A percentile compares a stretch with the other conserved stretches of the same genome.
phyloP scores from a whole-genome alignment of 2,329 filamentous ascomycete genomes.

The Beauveria scarabaeidicola region DNA sequence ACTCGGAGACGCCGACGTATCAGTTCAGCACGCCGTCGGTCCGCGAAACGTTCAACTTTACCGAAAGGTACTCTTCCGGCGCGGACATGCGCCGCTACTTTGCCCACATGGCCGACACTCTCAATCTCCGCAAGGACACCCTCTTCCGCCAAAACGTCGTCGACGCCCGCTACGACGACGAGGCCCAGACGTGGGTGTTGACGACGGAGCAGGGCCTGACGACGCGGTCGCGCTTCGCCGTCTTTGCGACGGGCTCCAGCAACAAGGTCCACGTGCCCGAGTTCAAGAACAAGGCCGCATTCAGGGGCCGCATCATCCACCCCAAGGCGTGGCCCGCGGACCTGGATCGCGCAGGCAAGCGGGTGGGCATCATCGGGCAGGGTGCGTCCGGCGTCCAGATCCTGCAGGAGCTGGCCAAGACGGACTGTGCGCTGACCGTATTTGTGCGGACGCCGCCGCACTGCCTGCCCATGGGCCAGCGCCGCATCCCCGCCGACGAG shows the following conservation, averaged over 20 bases:
- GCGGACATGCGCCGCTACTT: not conserved
- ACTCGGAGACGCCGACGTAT: conserved; percentile 27
- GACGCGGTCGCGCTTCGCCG: conserved; percentile 34
- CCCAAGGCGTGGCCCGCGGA: conserved; percentile 20
- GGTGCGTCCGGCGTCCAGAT: not conserved
- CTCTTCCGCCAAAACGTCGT: not conserved
- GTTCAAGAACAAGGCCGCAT: conserved; percentile 24
- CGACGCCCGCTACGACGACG: not conserved
- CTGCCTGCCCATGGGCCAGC: not conserved
- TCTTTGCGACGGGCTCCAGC: conserved; percentile 38
- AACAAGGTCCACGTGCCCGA: conserved; percentile 31
- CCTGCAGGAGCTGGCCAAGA: not conserved
- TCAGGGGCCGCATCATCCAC: conserved; percentile 22
- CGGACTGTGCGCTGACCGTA: not conserved
- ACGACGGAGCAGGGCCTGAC: conserved; percentile 29
- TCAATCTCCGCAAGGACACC: not conserved
- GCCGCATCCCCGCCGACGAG: not conserved
- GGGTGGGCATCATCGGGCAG: not conserved
- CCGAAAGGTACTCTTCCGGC: not conserved
- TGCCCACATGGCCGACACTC: not conserved
- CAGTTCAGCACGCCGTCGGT: conserved; percentile 27
- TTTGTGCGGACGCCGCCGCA: not conserved
- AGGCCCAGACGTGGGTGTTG: conserved; percentile 16
- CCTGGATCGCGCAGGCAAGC: conserved; percentile 17
- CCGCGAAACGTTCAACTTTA: not conserved